phyloP scores from a whole-genome alignment of 2,329 filamentous ascomycete genomes.

The Curvularia sp. region DNA sequence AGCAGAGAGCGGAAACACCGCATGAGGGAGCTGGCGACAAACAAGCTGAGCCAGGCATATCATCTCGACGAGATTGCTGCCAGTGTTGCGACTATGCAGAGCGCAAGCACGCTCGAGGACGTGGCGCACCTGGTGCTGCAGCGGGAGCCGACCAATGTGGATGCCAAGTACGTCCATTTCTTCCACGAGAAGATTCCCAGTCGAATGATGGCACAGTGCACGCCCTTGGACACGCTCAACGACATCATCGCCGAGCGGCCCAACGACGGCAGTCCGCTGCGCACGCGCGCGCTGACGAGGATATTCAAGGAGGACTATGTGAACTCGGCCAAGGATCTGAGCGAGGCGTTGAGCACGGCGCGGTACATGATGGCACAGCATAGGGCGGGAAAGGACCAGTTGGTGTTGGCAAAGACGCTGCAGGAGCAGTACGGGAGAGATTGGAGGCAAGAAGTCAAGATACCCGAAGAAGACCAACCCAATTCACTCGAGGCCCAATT shows the following conservation, averaged over 20 bases:
- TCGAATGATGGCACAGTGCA: conserved; percentile 74
- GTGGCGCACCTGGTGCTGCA: conserved; percentile 77
- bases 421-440: conserved; percentile 51
- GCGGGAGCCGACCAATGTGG: conserved; percentile 69
- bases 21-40: conserved; percentile 81
- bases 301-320: conserved; percentile 78
- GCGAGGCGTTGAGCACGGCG: conserved; percentile 66
- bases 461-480: conserved; percentile 72
- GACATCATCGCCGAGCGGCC: conserved; percentile 71
- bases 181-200: conserved; percentile 90
- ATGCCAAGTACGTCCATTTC: conserved; percentile 89
- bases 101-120: conserved; percentile 76
- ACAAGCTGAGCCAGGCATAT: conserved; percentile 79
- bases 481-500: conserved; percentile 77
- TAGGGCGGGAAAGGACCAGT: conserved; percentile 57
- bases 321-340: conserved; percentile 74
- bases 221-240: conserved; percentile 70
- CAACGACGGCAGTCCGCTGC: conserved; percentile 69
- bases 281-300: conserved; percentile 76
- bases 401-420: conserved; percentile 60
- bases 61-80: conserved; percentile 82
- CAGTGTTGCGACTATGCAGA: conserved; percentile 84
- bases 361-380: conserved; percentile 64
- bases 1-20: conserved; percentile 79
- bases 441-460: conserved; percentile 60